Evolutionary conservation across 2,329 filamentous ascomycete species (phyloP), one percentile per base, ranked within the genome.

Genomic region (Ceratocystis variospora): DNA sequence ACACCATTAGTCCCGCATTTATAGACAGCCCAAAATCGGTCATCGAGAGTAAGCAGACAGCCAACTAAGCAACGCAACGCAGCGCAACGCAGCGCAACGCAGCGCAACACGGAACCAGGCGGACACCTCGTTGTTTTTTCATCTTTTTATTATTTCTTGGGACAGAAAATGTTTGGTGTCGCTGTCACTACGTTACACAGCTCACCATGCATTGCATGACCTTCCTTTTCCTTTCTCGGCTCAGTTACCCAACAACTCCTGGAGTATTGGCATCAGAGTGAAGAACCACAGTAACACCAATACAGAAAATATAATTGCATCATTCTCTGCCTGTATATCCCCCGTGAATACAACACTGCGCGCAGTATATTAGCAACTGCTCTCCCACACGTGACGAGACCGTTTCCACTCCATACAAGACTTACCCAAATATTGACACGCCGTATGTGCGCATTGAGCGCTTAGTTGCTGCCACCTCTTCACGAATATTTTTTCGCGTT

Each of bases 401-500:
- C 22, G 12, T 28, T 59, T 8, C n/a, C 31, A n/a, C 55, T 59
- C 53, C 15, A 12, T n/a, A 31, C 15, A 37, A 19, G 28, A 59
- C 55, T 59, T 59, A 59, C 55, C 55, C 55, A 59, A 59, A 59
- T 5, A 59, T 6, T 31, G 55, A 59, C 8, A 59, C 55, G 17
- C 55, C 55, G 28, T 59, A 59, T 31, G 55, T 59, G 25, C 28
- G 55, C 55, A 59, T 59, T 31, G 55, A 59, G 8, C 55, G 55
- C 25, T 59, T 59, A 1, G 55, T 12, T n/a, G 28, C 15, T n/a
- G 31, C 55, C 4, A 6, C 19, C 28, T 59, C 55, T 17, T 37
- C 28, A 8, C 55, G 55, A 2, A 7, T 3, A 1, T 6, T 59
- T 28, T 12, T 37, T 3, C 17, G 55, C 8, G 55, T 59, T n/a